Evolutionary conservation across 2,329 filamentous ascomycete genomes (phyloP).

Genomic region (Sphaceloma murrayae): DNA sequence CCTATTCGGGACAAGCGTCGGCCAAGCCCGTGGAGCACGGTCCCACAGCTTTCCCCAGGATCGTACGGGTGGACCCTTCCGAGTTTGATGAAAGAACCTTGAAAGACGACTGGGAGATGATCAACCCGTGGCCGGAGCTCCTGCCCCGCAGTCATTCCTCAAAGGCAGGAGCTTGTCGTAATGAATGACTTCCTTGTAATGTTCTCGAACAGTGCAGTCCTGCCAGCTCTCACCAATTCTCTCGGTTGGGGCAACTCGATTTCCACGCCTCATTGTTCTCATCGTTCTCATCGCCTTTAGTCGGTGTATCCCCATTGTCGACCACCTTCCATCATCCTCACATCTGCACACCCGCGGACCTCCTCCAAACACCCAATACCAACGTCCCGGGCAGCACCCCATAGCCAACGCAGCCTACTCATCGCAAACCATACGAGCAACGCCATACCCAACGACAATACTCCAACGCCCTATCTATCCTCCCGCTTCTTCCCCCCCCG

Average conservation of each 20-base stretch:
- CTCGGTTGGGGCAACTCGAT: too few relatives aligned
- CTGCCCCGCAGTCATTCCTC: too few relatives aligned
- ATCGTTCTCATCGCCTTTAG: not conserved
- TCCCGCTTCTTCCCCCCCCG: conserved; percentile 4
- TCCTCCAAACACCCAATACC: not conserved
- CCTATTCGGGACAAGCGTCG: not conserved
- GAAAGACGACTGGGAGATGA: too few relatives aligned
- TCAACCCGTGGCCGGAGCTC: too few relatives aligned
- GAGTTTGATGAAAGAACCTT: not conserved
- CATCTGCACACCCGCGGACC: too few relatives aligned
- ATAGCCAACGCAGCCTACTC: not conserved
- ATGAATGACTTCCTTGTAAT: too few relatives aligned
- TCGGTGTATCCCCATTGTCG: not conserved
- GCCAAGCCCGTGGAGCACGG: not conserved
- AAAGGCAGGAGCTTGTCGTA: too few relatives aligned
- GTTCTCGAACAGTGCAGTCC: too few relatives aligned
- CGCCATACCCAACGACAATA: conserved; percentile 13
- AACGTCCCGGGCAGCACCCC: not conserved
- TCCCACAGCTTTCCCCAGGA: too few relatives aligned
- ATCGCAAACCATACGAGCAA: conserved; percentile 8
- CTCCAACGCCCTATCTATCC: conserved; percentile 10
- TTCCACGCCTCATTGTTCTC: too few relatives aligned
- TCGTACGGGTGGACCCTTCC: not conserved
- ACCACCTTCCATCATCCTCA: too few relatives aligned
- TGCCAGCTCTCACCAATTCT: too few relatives aligned